Base-by-base conservation (phyloP, 1,284 basidiomycete species). In the Tranzscheliella williamsii region DNA sequence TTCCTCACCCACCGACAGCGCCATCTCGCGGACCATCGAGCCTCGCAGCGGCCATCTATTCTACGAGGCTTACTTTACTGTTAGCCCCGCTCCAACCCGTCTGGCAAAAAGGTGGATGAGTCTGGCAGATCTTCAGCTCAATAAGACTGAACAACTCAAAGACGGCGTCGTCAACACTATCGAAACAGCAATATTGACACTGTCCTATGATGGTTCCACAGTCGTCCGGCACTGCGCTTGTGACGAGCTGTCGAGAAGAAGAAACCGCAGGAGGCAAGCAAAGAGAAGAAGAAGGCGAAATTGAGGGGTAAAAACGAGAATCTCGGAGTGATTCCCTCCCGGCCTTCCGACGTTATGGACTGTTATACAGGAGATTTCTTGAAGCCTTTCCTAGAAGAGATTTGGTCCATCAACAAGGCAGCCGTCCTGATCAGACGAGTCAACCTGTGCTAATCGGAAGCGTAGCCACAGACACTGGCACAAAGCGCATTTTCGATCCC, bases 391-490 rank as follows among this genome's bases (percentile, higher is more conserved):
- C 58, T 53, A 1, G 58, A 65, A 39, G 29, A 58, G n/a, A 40
- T 65, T 6, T 73, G 48, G 38, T 70, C 71, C 18, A 73, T 73
- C 47, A 72, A 73, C 47, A 46, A 58, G 13, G 63, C 67, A n/a
- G 48, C 69, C 29, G 40, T 73, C 17, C 64, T 2, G 71, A 64
- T 18, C 57, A 73, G 23, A 29, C 38, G 26, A 51, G 55, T 24
- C 45, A 57, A 23, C 46, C 67, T 2, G 57, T 72, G 21, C 21
- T 33, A 1, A 60, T 73, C 34, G 71, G 70, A 29, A 63, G 62
- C 34, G 21, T 56, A 5, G 55, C 54, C 17, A 47, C 47, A 24
- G 56, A 57, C 32, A 70, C 67, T 2, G 60, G 69, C 12, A 44
- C 39, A 7, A 48, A 65, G 2, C 38, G 34, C 11, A 46, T 72